These are phyloP conservation scores for Hsuehochloa calcarea DNA, from an alignment of 176 grass and related monocot genomes.

Conservation along the genomic window DNA sequence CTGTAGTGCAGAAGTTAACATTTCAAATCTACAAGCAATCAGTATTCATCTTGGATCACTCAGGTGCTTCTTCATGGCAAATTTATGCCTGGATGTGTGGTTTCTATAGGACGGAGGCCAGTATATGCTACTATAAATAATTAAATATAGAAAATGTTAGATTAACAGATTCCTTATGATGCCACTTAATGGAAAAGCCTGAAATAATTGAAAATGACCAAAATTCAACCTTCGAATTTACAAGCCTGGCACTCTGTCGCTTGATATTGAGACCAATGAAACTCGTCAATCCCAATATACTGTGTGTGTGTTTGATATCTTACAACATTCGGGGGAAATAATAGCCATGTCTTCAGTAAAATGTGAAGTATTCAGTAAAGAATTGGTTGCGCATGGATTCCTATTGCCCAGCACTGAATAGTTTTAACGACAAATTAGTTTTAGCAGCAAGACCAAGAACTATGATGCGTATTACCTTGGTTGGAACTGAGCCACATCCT, in stretches of 20 bases:
- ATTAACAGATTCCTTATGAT: background rate
- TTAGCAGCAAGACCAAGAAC: conserved; percentile 4
- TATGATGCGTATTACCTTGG: conserved; percentile 60
- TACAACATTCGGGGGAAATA: background rate
- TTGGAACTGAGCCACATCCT: conserved; percentile 92
- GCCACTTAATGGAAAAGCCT: background rate
- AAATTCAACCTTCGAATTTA: conserved; percentile 5
- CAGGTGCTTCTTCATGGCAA: conserved; percentile 6
- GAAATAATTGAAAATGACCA: background rate
- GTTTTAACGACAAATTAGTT: background rate
- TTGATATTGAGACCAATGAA: background rate
- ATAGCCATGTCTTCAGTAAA: background rate
- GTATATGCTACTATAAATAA: background rate
- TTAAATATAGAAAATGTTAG: conserved; percentile 5
- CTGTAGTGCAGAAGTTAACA: background rate
- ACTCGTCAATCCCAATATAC: background rate
- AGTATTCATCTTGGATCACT: conserved; percentile 18
- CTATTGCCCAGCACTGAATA: background rate
- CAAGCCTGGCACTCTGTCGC: background rate
- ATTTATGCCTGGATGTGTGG: background rate
- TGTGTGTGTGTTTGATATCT: background rate
- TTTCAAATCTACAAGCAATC: conserved; percentile 18
- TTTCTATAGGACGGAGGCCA: background rate
- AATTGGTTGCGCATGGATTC: conserved; percentile 12
- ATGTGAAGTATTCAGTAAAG: conserved; percentile 13